A percentile compares a stretch with the other conserved stretches of the same genome.
These are phyloP conservation scores for Venturia asperata DNA, from an alignment of 2,329 filamentous ascomycete species.

Conservation along the genomic window DNA sequence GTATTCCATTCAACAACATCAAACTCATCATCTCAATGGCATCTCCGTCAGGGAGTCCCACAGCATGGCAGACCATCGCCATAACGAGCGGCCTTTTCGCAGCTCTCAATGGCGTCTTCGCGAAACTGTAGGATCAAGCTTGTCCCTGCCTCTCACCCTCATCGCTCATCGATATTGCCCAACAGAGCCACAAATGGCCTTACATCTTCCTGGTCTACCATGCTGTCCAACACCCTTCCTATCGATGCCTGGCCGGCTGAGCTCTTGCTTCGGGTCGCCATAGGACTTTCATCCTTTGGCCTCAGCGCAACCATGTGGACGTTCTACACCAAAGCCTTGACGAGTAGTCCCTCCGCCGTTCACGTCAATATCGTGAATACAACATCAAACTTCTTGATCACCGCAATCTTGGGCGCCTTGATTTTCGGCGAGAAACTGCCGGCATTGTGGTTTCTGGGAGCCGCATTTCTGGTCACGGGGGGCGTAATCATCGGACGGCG, in stretches of 20 bases:
- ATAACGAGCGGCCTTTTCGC: constrained; percentile 70
- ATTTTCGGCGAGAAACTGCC: constrained; percentile 68
- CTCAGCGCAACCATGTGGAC: constrained; percentile 83
- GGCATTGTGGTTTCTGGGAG: constrained; percentile 69
- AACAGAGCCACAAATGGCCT: constrained; percentile 53
- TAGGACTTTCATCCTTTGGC: constrained; percentile 66
- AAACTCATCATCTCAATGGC: background rate
- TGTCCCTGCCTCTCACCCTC: background rate
- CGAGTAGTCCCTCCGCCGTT: constrained; percentile 65
- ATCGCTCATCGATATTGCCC: background rate
- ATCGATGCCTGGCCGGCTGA: constrained; percentile 46
- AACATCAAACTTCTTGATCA: constrained; percentile 72
- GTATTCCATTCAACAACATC: background rate
- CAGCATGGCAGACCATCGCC: constrained; percentile 56
- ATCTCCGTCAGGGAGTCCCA: background rate
- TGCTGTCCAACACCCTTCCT: constrained; percentile 43
- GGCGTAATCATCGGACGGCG: constrained; percentile 72
- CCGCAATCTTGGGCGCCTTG: constrained; percentile 60
- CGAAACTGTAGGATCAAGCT: constrained; percentile 48
- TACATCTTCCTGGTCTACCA: constrained; percentile 47
- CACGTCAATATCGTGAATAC: constrained; percentile 79
- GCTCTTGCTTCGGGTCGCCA: constrained; percentile 48
- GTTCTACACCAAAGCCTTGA: constrained; percentile 71
- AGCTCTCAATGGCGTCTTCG: constrained; percentile 75
- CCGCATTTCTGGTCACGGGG: constrained; percentile 62